Conservation (phyloP, 768 basidiomycete genomes). For the Boletus barrowsii region DNA sequence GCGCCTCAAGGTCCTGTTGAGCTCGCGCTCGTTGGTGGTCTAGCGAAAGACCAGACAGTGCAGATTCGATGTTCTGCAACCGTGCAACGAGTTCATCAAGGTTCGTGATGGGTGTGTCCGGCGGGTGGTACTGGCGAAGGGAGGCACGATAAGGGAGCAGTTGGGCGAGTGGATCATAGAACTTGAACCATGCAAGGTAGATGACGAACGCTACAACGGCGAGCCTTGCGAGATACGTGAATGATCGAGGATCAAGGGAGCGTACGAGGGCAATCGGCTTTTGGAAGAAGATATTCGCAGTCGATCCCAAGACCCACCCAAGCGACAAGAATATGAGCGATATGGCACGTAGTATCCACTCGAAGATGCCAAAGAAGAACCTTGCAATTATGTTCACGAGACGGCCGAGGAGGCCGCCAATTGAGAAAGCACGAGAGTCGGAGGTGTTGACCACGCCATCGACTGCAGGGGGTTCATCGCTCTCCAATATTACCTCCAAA, state of each 20-base stretch:
- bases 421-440: slow-evolving; percentile 35
- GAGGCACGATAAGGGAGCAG: slow-evolving; percentile 34
- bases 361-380: slow-evolving; percentile 31
- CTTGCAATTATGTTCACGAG: slow-evolving; percentile 36
- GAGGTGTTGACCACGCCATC: slow-evolving; percentile 26
- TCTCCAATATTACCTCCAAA: slow-evolving; percentile 63
- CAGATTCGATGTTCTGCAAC: slow-evolving; percentile 60
- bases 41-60: slow-evolving; percentile 55
- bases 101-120: slow-evolving; percentile 60
- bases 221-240: slow-evolving; percentile 39
- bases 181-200: slow-evolving; percentile 44
- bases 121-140: slow-evolving; percentile 44
- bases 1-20: slow-evolving; percentile 52
- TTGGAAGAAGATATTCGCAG: slow-evolving; percentile 45
- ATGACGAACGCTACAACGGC: slow-evolving; percentile 41
- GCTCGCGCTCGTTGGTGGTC: slow-evolving; percentile 51
- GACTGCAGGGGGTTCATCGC: slow-evolving; percentile 46
- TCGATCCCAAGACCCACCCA: slow-evolving; percentile 49
- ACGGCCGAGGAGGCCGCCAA: slow-evolving; percentile 45
- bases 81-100: slow-evolving; percentile 63
- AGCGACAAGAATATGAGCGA: slow-evolving; percentile 39
- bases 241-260: slow-evolving; percentile 31
- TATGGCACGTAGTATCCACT: slow-evolving; percentile 26
- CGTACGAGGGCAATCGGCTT: slow-evolving; percentile 45
- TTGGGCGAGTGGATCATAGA: slow-evolving; percentile 36